Conservation (phyloP, 805 yeast species). For the Suhomyces xylopsoci region DNA sequence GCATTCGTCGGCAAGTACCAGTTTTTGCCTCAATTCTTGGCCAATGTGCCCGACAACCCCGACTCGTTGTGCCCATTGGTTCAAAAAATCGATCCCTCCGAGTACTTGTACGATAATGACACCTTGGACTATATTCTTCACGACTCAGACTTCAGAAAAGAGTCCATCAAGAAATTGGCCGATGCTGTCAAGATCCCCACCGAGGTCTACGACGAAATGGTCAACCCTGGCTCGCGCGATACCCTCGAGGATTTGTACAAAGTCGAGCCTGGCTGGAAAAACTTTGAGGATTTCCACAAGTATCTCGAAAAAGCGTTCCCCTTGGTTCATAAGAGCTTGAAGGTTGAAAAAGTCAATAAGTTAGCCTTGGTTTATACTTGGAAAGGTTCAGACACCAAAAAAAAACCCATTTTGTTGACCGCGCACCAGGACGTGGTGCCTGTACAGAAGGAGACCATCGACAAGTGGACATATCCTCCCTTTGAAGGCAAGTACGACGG, state of each 20-base stretch:
- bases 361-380: slow-evolving; percentile 37
- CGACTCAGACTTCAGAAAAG: slow-evolving; percentile 22
- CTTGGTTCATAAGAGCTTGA: slow-evolving; percentile 28
- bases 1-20: neutral
- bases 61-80: slow-evolving; percentile 37
- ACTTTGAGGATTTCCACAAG: slow-evolving; percentile 24
- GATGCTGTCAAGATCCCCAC: slow-evolving; percentile 33
- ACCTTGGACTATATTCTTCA: slow-evolving; percentile 24
- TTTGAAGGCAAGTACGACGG: slow-evolving; percentile 36
- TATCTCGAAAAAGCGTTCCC: slow-evolving; percentile 34
- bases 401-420: slow-evolving; percentile 35
- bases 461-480: slow-evolving; percentile 38
- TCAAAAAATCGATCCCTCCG: slow-evolving; percentile 27
- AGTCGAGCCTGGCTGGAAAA: slow-evolving; percentile 13
- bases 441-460: slow-evolving; percentile 35
- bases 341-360: slow-evolving; percentile 33
- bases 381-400: slow-evolving; percentile 31
- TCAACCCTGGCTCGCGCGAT: slow-evolving; percentile 23
- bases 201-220: slow-evolving; percentile 28
- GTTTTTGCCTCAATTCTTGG: neutral
- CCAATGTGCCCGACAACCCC: slow-evolving; percentile 15
- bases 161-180: slow-evolving; percentile 20
- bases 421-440: slow-evolving; percentile 46
- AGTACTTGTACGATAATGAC: slow-evolving; percentile 17
- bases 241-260: slow-evolving; percentile 23